Percentiles rank a stretch among this genome's conserved stretches.
Conservation (phyloP, 176 grass and related monocot species). For the Oropetium thomaeum region DNA sequence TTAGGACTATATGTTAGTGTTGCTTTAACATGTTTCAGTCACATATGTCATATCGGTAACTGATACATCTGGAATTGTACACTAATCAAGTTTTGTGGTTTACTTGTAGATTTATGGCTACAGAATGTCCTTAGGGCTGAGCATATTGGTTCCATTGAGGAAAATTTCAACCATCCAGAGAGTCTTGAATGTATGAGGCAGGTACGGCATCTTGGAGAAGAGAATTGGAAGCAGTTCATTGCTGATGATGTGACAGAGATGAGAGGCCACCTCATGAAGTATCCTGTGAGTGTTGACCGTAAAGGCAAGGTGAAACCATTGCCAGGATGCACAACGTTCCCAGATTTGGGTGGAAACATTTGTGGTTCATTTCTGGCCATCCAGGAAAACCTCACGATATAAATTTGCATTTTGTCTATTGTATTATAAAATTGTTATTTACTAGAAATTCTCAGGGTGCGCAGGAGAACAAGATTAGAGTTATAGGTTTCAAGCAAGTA, state of each 20-base stretch:
- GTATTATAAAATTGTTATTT: background rate
- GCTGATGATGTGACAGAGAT: conserved; percentile 60
- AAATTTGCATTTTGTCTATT: background rate
- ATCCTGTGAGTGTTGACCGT: conserved; percentile 59
- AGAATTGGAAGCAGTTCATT: conserved; percentile 61
- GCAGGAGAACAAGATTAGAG: conserved; percentile 1
- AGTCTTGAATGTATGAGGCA: conserved; percentile 69
- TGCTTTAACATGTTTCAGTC: background rate
- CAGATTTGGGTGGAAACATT: conserved; percentile 67
- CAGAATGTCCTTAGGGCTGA: conserved; percentile 89
- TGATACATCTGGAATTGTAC: background rate
- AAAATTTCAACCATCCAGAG: conserved; percentile 63
- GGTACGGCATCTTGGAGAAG: conserved; percentile 47
- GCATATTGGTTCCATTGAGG: conserved; percentile 59
- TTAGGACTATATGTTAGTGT: background rate
- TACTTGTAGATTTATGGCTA: conserved; percentile 72
- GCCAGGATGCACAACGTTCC: conserved; percentile 46
- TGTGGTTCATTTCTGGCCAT: conserved; percentile 62
- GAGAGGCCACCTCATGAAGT: conserved; percentile 75
- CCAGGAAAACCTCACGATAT: conserved; percentile 75
- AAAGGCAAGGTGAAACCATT: conserved; percentile 66
- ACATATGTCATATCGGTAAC: background rate
- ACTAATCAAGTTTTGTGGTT: background rate
- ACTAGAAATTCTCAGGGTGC: background rate
- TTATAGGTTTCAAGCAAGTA: conserved; percentile 19